Conservation (phyloP, 78 protist genomes). For the Dictyostelium purpureum region DNA sequence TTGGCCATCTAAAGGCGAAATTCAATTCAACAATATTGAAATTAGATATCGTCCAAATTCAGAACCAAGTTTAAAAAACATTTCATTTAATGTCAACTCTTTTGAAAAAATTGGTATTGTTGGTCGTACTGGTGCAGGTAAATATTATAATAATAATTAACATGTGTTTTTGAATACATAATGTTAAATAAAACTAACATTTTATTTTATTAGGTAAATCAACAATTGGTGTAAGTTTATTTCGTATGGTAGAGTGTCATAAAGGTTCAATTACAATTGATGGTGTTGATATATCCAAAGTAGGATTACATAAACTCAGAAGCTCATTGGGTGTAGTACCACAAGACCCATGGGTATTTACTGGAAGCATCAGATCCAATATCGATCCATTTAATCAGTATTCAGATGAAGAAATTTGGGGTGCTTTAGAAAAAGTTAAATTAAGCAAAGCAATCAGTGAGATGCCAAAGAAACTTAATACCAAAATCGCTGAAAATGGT, state of each 20-base stretch:
- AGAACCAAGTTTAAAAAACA: constrained; percentile 78
- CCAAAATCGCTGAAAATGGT: constrained; percentile 69
- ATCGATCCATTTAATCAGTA: constrained; percentile 67
- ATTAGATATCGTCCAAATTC: constrained; percentile 83
- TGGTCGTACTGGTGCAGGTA: constrained; percentile 94
- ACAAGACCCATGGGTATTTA: constrained; percentile 92
- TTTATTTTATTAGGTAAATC: too few species aligned
- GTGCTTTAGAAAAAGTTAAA: constrained; percentile 74
- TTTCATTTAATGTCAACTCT: constrained; percentile 24
- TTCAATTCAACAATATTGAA: constrained; percentile 71
- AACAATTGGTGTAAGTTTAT: constrained; percentile 70
- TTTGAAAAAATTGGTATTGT: constrained; percentile 88
- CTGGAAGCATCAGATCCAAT: constrained; percentile 72
- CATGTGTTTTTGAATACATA: too few species aligned
- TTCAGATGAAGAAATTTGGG: constrained; percentile 71
- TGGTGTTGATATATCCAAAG: constrained; percentile 75
- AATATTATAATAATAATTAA: too few species aligned
- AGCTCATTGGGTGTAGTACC: constrained; percentile 89
- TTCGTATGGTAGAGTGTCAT: constrained; percentile 71
- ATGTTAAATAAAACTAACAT: too few species aligned
- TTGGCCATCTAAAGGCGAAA: constrained; percentile 84
- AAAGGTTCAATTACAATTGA: constrained; percentile 68
- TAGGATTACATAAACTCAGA: constrained; percentile 78
- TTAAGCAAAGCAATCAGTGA: neutral
- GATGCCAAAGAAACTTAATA: constrained; percentile 28